These are phyloP conservation scores for Suzukiozyma palmioleophila DNA, from an alignment of 1,139 yeast species.

Conservation along the genomic window DNA sequence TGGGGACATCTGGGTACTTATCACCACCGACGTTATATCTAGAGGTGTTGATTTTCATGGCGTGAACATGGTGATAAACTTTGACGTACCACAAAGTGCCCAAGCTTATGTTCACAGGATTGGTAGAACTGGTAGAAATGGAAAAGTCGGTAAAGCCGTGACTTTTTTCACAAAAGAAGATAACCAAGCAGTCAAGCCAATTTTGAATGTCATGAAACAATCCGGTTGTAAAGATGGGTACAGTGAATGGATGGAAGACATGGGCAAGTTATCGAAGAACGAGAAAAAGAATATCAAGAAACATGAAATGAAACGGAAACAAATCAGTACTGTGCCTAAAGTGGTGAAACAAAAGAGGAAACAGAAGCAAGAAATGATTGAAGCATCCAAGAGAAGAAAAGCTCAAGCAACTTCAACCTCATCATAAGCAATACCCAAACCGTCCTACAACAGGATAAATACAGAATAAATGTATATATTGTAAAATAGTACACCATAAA, in stretches of 20 bases:
- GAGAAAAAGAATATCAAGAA: conserved; percentile 63
- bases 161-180: conserved; percentile 95
- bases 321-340: conserved; percentile 84
- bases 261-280: conserved; percentile 64
- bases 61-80: conserved; percentile 88
- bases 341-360: conserved; percentile 61
- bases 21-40: conserved; percentile 92
- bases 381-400: conserved; percentile 69
- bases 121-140: conserved; percentile 98
- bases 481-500: not conserved
- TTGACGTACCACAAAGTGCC: conserved; percentile 92
- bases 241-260: conserved; percentile 77
- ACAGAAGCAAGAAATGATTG: conserved; percentile 67
- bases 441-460: not conserved
- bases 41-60: conserved; percentile 98
- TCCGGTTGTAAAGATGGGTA: conserved; percentile 69
- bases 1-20: conserved; percentile 94
- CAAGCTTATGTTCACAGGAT: conserved; percentile 97
- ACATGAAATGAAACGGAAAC: conserved; percentile 59
- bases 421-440: not conserved
- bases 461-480: not conserved
- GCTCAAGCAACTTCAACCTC: conserved; percentile 9
- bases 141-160: conserved; percentile 78
- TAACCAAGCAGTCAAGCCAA: conserved; percentile 67
- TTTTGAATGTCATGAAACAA: conserved; percentile 91